Evolutionary conservation across 179 eudicot genomes (phyloP).

Genomic region (Amaranthus tricolor): DNA sequence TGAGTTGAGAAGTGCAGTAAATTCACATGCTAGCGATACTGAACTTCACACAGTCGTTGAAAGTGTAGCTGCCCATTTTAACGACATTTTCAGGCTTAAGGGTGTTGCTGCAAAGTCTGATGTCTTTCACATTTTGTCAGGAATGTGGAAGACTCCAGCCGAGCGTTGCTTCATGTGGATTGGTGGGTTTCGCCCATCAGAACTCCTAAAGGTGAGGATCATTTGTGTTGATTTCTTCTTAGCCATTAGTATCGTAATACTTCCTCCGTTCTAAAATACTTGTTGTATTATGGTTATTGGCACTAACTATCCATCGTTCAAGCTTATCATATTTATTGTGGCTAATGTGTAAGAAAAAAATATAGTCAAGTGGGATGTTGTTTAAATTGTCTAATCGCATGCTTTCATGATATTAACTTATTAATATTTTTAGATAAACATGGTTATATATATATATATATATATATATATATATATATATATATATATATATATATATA

Average conservation of each 20-base stretch:
- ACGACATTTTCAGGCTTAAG: constrained; percentile 79
- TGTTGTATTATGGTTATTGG: no score
- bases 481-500: no score
- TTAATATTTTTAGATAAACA: no score
- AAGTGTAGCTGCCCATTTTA: constrained; percentile 54
- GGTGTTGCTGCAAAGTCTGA: constrained; percentile 81
- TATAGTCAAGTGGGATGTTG: no score
- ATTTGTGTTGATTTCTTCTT: neutral
- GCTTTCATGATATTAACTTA: no score
- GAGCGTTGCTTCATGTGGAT: constrained; percentile 98
- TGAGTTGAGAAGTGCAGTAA: constrained; percentile 82
- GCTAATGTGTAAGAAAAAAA: no score
- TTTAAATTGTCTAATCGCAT: no score
- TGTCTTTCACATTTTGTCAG: constrained; percentile 92
- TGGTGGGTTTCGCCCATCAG: constrained; percentile 95
- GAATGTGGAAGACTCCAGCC: constrained; percentile 99
- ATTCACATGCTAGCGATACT: constrained; percentile 79
- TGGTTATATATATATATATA: no score
- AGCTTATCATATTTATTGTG: no score
- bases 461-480: no score
- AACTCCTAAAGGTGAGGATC: constrained; percentile 71
- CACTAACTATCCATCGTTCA: no score
- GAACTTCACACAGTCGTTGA: constrained; percentile 77
- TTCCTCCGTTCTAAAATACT: no score
- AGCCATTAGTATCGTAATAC: neutral